Conservation (phyloP, 169 alveolate genomes). For the Plasmodium yoelii region DNA sequence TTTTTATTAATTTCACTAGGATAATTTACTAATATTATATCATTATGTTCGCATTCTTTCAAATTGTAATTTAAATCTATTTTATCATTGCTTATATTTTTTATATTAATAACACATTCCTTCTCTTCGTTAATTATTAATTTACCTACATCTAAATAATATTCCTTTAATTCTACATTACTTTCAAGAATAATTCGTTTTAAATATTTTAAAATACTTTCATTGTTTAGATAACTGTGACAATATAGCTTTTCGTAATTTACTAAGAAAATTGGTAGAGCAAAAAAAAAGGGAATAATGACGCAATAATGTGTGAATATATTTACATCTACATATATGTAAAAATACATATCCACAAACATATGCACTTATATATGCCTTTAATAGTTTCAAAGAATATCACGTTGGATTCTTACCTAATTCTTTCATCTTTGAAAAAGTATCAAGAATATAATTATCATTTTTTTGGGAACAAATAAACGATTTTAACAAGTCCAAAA, state of each 20-base stretch:
- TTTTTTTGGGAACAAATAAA: constrained; percentile 49
- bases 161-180: constrained; percentile 19
- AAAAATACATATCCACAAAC: neutral
- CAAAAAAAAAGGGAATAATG: neutral
- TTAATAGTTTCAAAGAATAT: neutral
- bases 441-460: constrained; percentile 30
- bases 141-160: constrained; percentile 37
- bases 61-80: constrained; percentile 18
- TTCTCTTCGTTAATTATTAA: constrained; percentile 53
- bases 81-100: constrained; percentile 46
- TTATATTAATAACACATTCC: constrained; percentile 20
- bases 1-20: constrained; percentile 31
- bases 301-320: neutral
- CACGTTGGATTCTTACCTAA: constrained; percentile 25
- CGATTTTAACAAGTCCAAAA: constrained; percentile 38
- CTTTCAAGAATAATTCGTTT: constrained; percentile 56
- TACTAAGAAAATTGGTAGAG: neutral
- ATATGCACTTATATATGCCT: neutral
- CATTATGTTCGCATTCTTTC: constrained; percentile 23
- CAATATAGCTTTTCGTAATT: constrained; percentile 56
- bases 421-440: constrained; percentile 32
- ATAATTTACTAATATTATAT: constrained; percentile 15
- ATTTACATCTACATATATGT: neutral
- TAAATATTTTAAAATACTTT: constrained; percentile 39
- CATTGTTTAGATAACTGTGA: constrained; percentile 25